Evolutionary conservation across 495 filamentous ascomycete genomes (phyloP).

Genomic region (Neurospora sp.): DNA sequence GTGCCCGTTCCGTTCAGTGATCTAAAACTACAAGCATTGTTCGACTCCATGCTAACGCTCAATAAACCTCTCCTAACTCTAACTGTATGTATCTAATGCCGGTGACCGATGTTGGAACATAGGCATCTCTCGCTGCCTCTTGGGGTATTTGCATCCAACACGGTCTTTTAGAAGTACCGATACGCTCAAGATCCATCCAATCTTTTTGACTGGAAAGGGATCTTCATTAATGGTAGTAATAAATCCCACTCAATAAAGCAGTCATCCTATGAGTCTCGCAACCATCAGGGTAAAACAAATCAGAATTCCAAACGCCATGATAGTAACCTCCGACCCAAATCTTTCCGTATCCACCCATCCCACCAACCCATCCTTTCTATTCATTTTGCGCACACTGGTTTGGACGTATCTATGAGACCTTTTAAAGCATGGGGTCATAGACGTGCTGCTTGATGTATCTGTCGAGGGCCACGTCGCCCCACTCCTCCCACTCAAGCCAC

Average conservation of each 20-base stretch:
- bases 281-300: background rate
- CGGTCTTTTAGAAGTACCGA: background rate
- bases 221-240: background rate
- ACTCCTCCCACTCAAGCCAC: conserved; percentile 74
- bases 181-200: background rate
- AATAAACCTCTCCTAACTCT: background rate
- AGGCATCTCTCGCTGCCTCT: background rate
- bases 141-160: background rate
- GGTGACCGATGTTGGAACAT: background rate
- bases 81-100: background rate
- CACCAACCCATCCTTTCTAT: background rate
- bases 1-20: background rate
- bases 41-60: background rate
- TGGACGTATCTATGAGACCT: background rate
- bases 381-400: background rate
- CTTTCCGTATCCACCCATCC: background rate
- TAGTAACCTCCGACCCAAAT: background rate
- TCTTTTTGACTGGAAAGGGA: background rate
- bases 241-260: background rate
- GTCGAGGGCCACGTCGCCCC: conserved; percentile 66
- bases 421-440: conserved; percentile 54
- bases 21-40: background rate
- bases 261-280: background rate
- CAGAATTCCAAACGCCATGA: background rate
- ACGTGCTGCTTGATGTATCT: conserved; percentile 70